Base-by-base conservation (phyloP, 2,329 filamentous ascomycete species). In the Stylonectria norvegica region DNA sequence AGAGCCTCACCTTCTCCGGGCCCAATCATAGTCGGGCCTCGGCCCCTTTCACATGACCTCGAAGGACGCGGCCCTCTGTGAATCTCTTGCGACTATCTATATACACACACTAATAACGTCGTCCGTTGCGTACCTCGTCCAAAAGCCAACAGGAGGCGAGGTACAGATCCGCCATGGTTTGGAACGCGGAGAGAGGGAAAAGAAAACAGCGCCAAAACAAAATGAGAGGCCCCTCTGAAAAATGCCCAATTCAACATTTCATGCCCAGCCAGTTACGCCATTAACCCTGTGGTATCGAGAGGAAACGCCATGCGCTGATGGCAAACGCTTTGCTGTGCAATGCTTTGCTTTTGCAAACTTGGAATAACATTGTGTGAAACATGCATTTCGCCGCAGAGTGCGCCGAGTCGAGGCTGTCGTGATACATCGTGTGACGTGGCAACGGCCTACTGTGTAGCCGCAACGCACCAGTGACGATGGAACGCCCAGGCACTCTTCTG, bases 401-500 rank as follows among this genome's bases (percentile, higher is more conserved):
- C 54, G 50, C 54, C 53, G 49, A 47, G 48, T 47, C 45, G 47
- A 48, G 28, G 40, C 37, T 57, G 49, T 52, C 55, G 42, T 38
- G 47, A 47, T 37, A 18, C n/a, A 16, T 14, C n/a, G 14, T 18
- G 15, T 40, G 38, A 43, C 48, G 43, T 34, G 34, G 10, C 19
- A 36, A 27, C 47, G 36, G 33, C 38, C 46, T 63, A 78, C 66
- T 75, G 72, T 22, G 75, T 70, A 35, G 86, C 86, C 44, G 85
- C 83, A 43, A 93, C 85, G 64, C 93, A 98, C 93, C 93, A 98
- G 69, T 97, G 94, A 46, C 93, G 83, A 64, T 98, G 93, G 67
- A 89, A 97, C 19, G 93, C 89, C 93, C 93, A 98, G 8, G 93
- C 94, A 56, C 88, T 94, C 74, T 97, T 97, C 69, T 98, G 93